A percentile compares a stretch with the other conserved stretches of the same genome.
Evolutionary conservation across 1,139 yeast species (phyloP).

Genomic region (Nakaseomyces bracarensis): DNA sequence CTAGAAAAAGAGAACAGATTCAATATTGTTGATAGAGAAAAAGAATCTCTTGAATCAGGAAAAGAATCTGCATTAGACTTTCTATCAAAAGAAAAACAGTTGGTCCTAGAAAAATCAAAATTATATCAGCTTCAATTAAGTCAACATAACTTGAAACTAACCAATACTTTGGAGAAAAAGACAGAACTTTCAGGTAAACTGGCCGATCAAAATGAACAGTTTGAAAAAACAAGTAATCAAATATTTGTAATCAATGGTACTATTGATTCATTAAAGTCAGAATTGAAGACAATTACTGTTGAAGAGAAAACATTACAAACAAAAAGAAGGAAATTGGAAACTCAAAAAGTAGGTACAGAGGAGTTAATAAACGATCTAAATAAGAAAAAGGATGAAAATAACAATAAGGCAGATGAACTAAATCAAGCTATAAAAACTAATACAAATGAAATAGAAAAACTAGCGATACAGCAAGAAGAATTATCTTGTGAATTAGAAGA

Average conservation of each 20-base stretch:
- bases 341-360: slow-evolving; percentile 57
- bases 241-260: slow-evolving; percentile 30
- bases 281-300: slow-evolving; percentile 34
- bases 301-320: slow-evolving; percentile 33
- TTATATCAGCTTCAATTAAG: slow-evolving; percentile 48
- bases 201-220: slow-evolving; percentile 38
- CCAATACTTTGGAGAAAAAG: slow-evolving; percentile 34
- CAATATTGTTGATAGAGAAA: slow-evolving; percentile 71
- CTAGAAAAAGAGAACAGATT: slow-evolving; percentile 74
- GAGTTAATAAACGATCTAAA: slow-evolving; percentile 64
- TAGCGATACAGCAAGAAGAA: slow-evolving; percentile 40
- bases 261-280: slow-evolving; percentile 19
- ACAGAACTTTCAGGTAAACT: slow-evolving; percentile 39
- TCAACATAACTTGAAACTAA: slow-evolving; percentile 37
- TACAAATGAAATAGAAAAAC: slow-evolving; percentile 39
- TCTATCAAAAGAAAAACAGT: slow-evolving; percentile 55
- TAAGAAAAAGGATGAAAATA: slow-evolving; percentile 35
- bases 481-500: slow-evolving; percentile 40
- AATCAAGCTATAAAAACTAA: slow-evolving; percentile 34
- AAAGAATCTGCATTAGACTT: slow-evolving; percentile 65
- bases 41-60: slow-evolving; percentile 56
- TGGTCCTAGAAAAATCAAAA: slow-evolving; percentile 47
- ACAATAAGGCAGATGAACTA: slow-evolving; percentile 51
- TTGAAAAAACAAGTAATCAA: slow-evolving; percentile 31
- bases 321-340: slow-evolving; percentile 25